Evolutionary conservation across 192 early-diverging fungal species (phyloP), one percentile per base, ranked within the genome.

Genomic region (Coemansia sp.): DNA sequence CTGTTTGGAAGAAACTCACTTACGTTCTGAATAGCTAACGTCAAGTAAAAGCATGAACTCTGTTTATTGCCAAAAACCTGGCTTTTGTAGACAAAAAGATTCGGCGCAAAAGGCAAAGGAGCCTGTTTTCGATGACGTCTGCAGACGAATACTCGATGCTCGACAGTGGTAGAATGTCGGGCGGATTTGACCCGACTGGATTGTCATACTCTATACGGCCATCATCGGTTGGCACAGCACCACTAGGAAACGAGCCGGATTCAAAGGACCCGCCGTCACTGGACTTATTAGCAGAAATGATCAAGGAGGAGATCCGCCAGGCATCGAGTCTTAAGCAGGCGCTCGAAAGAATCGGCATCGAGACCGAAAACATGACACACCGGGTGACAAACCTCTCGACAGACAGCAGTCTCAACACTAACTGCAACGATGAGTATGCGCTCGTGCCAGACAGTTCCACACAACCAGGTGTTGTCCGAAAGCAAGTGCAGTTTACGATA

Each of bases 221-320:
- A 15, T n/a, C n/a, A n/a, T 56, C 60, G 6, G 30, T 59, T n/a
- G 62, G 57, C 25, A 47, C 36, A 6, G 30, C 44, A 2, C 63
- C 42, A 8, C 15, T 28, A 19, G 59, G 36, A 19, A 34, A 38
- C 37, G 62, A 50, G 30, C 34, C 25, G 1, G 57, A 68, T 41
- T 28, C 66, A 3, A 54, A 58, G 11, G 71, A 74, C 20, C 61
- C 72, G 23, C 71, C 71, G 17, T 74, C 77, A 36, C 53, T 80
- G 23, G 77, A 80, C 23, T 42, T 80, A 50, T 64, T 80, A 38
- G 71, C 72, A 0, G 77, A 80, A 19, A 80, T 80, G 77, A 74
- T 80, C 50, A 80, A 80, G 20, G 77, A 80, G 65, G 77, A 80
- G 62, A 74, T 80, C 25, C 77, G 77, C 7, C 77, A 80, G 64